Evolutionary conservation across 805 yeast species (phyloP), one percentile per base, ranked within the genome.

Genomic region (Limtongozyma cylindracea): DNA sequence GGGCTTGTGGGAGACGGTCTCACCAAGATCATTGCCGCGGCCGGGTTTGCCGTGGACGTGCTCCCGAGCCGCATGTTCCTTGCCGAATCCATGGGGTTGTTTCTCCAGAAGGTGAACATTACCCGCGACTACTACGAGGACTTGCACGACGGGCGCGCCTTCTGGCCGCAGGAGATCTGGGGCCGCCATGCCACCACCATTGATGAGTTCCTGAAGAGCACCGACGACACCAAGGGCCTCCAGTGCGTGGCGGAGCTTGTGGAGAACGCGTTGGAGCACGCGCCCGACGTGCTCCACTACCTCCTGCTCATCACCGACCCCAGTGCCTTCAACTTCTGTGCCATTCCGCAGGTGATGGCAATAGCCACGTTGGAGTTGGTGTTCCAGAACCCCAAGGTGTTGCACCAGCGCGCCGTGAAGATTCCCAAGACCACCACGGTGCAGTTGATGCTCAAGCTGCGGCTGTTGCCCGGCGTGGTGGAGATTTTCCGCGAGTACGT

Each of bases 341-440:
- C 95, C 8, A 88, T 88, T 39, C 99, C 99, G 11, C 99, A 88
- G 49, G 95, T 84, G 11, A 88, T 88, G 98, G 94, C 96, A 17
- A 73, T 88, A 42, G 95, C 98, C 10, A 78, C 96, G 1, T 56
- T 88, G 33, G 78, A 84, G 12, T 53, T 69, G 23, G 72, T 88
- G 16, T 82, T 72, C 57, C 67, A 72, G 39, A 88, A 88, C 48
- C 69, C 71, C 3, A 37, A 49, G 3, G 72, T 84, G 3, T 61
- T 84, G 38, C n/a, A n/a, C n/a, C 57, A 66, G 20, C 41, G 45
- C 18, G 66, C 74, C 38, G 73, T 84, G 31, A 88, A 88, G 53
- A 72, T 88, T 42, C 62, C 95, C 47, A 78, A 77, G 48, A 93
- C 94, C 8, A 63, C 72, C 16, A 71, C 96, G 1, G 70, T 78